Evolutionary conservation across 768 basidiomycete genomes (phyloP), one percentile per base, ranked within the genome.

Genomic region (Lepiota brunneoincarnata): DNA sequence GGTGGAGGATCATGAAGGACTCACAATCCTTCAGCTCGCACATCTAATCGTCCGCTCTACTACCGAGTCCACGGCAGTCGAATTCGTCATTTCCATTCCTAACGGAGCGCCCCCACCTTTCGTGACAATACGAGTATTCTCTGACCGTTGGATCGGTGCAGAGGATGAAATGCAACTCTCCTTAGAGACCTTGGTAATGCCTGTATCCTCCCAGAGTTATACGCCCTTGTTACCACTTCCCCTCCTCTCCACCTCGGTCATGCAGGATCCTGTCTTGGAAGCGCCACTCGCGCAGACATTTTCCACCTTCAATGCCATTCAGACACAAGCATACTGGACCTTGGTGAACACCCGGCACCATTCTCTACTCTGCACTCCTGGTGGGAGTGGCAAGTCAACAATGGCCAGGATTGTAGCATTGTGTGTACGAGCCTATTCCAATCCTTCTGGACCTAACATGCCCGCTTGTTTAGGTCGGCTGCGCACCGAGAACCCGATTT

Each of bases 101-200:
- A 71, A 75, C 23, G 76, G 78, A 21, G 71, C 73, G 37, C 74
- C 79, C 3, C 89, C 91, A 0, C 71, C 84, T 2, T 83, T 75
- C 2, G 72, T 98, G 18, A 87, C 80, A 5, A 78, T 97, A 51
- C 83, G 91, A 15, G 86, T 83, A 35, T 80, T 91, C 41, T 98
- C 93, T 6, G 95, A 98, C 69, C 80, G 83, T 55, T 99, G 97
- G 97, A 75, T 97, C 59, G 93, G 93, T 2, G 89, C 94, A 1
- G 94, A 97, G 61, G 83, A 91, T 49, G 84, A 88, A 56, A 61
- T 86, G 6, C 58, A 61, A 2, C 74, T 98, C 37, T 67, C 83
- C 2, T 67, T 98, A 37, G 82, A 85, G 1, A 72, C 76, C 4
- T 70, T 98, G 24, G 69, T 83, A 44, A 95, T 98, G 89, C 97